phyloP scores from a whole-genome alignment of 2,329 filamentous ascomycete genomes.

The Beauveria brongniartii region DNA sequence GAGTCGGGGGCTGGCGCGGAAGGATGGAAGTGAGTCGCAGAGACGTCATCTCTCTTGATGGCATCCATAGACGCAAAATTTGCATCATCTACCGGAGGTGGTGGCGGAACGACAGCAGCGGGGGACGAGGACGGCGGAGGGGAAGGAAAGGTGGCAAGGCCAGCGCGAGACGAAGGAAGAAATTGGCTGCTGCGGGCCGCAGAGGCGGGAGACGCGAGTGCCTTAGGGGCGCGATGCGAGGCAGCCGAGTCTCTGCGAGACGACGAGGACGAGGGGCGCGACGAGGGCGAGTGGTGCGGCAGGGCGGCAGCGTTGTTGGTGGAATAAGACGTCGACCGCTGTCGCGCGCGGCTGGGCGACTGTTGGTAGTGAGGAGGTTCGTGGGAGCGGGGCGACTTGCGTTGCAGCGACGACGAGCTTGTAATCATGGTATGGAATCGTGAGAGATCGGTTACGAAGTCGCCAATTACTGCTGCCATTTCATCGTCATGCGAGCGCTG shows the following conservation, averaged over 20 bases:
- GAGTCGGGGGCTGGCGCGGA: background rate
- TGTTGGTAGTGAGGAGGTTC: constrained; percentile 19
- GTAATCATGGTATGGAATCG: constrained; percentile 65
- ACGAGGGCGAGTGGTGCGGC: constrained; percentile 9
- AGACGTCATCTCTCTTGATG: constrained; percentile 15
- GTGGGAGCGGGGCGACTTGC: constrained; percentile 38
- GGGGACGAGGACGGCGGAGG: constrained; percentile 48
- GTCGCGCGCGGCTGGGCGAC: constrained; percentile 22
- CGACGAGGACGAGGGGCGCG: constrained; percentile 14
- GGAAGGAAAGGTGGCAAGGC: constrained; percentile 43
- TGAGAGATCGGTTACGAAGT: constrained; percentile 65
- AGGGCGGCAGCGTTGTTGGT: background rate
- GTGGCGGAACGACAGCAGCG: constrained; percentile 26
- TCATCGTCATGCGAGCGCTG: constrained; percentile 26
- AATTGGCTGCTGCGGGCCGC: constrained; percentile 5
- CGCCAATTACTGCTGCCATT: constrained; percentile 60
- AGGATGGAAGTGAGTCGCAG: constrained; percentile 6
- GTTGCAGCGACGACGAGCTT: constrained; percentile 33
- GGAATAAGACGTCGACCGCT: constrained; percentile 9
- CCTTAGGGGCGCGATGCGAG: constrained; percentile 14
- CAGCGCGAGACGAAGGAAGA: constrained; percentile 26
- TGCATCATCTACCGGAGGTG: constrained; percentile 32
- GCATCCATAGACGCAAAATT: constrained; percentile 42
- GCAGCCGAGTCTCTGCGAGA: constrained; percentile 10
- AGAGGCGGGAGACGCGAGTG: constrained; percentile 14